Percentiles rank a stretch among this genome's conserved stretches.
phyloP scores from a whole-genome alignment of 73 alveolate genomes.

The Uronychia binucleata region DNA sequence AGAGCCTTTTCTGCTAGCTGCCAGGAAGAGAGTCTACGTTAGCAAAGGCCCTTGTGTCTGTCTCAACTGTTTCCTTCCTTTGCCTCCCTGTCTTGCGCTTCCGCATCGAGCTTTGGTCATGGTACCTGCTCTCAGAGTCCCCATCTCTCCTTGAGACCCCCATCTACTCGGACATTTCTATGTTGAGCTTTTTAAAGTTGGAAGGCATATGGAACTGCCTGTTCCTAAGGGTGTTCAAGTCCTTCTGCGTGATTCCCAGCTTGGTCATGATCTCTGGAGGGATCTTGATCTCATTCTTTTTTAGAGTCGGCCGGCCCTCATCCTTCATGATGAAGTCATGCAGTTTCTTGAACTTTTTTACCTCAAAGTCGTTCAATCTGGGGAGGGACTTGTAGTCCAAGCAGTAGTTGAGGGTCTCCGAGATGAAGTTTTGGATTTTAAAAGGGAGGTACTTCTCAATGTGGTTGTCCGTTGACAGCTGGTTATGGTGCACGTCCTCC shows the following conservation, averaged over 20 bases:
- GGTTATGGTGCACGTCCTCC: constrained; percentile 12
- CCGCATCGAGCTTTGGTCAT: no score
- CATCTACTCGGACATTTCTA: background rate
- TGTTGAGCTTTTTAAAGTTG: background rate
- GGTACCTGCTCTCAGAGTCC: no score
- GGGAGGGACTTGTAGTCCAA: background rate
- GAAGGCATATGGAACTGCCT: background rate
- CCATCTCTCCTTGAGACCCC: no score
- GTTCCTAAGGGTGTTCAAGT: background rate
- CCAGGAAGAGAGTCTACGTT: no score
- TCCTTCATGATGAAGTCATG: constrained; percentile 22
- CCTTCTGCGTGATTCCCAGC: background rate
- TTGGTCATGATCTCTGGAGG: background rate
- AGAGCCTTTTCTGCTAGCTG: no score
- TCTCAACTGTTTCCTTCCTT: no score
- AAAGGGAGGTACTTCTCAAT: constrained; percentile 29
- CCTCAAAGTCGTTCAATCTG: constrained; percentile 5
- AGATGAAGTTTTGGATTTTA: constrained; percentile 29
- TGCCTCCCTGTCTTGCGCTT: no score
- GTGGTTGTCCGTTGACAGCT: constrained; percentile 27
- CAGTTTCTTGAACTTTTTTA: constrained; percentile 13
- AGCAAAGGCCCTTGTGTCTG: no score
- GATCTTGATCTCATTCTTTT: background rate
- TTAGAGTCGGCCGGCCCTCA: constrained; percentile 3
- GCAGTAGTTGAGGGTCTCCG: constrained; percentile 7